Conservation (phyloP, 2,329 filamentous ascomycete species). For the Penicillium sp. region DNA sequence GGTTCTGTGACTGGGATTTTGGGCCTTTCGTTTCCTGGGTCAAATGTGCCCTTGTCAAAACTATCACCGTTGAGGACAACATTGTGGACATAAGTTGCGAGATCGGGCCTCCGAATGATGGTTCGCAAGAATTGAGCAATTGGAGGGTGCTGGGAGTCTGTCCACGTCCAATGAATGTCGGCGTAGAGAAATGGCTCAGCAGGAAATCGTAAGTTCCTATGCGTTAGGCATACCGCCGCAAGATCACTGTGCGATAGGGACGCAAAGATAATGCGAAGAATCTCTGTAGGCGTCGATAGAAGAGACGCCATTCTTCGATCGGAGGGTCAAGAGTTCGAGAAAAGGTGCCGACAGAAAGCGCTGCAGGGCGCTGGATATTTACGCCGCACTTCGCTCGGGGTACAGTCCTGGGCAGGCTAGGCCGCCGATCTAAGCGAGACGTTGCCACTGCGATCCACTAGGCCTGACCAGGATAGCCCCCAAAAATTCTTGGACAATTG, state of each 20-base stretch:
- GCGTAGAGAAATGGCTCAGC: conserved; percentile 3
- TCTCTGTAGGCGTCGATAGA: background rate
- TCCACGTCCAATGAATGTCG: background rate
- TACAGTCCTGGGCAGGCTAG: background rate
- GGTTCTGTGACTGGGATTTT: background rate
- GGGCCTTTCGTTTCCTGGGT: background rate
- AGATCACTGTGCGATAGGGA: background rate
- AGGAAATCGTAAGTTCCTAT: background rate
- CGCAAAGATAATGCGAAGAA: background rate
- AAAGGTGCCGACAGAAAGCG: background rate
- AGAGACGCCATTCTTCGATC: background rate
- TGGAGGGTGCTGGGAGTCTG: background rate
- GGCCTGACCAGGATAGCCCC: background rate
- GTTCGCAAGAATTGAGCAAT: background rate
- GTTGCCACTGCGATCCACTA: background rate
- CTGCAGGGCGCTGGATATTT: background rate
- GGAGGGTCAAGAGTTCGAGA: background rate
- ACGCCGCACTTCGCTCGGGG: background rate
- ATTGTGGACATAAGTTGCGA: background rate
- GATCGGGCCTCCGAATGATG: background rate
- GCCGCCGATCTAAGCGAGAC: background rate
- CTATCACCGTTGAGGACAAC: background rate
- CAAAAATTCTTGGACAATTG: background rate
- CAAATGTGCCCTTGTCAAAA: background rate
- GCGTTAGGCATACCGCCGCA: background rate